Base-by-base conservation (phyloP, 2,329 filamentous ascomycete species). In the Epichloe hybrida region DNA sequence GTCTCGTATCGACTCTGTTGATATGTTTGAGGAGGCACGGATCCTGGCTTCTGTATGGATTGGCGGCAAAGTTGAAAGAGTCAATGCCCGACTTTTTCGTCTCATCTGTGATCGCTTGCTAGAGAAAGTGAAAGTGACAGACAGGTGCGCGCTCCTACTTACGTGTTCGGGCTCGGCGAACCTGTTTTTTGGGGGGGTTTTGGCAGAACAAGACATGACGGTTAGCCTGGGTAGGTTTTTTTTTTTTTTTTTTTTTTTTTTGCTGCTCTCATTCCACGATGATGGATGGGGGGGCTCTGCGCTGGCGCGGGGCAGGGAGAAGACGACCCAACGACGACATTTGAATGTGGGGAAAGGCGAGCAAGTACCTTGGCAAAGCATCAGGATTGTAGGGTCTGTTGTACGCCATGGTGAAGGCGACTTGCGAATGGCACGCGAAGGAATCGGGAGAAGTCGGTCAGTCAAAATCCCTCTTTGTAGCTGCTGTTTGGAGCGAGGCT, bases 361-460 rank as follows among this genome's bases (percentile, higher is more conserved):
- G 45, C 20, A 69, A 84, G 72, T 76, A 93, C 86, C 88, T 88
- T 64, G 91, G 91, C 56, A 98, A 81, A 65, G 89, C 87, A 73
- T 98, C 91, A 36, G 90, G 90, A 68, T 98, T 95, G 73, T 89
- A 93, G 51, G 84, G 80, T 67, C 82, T 83, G 71, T 95, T 95
- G 76, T 97, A 97, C 51, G 91, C 91, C 91, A 97, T 97, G 54
- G 64, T 68, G 43, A 20, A 34, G 38, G 27, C 11, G 31, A 34
- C 40, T 20, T 20, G 12, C 20, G 13, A n/a, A 38, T 38, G 36
- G 2, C 36, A n/a, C 13, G 36, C 1, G 27, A 11, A 31, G 27
- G 8, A 31, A 31, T 9, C 8, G 27, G 27, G 27, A 9, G 27
- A 27, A 27, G 17, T 17, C 17, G 17, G 27, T 31, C 27, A 9